Evolutionary conservation across 2,329 filamentous ascomycete genomes (phyloP).

Genomic region (Coleophoma crateriformis): DNA sequence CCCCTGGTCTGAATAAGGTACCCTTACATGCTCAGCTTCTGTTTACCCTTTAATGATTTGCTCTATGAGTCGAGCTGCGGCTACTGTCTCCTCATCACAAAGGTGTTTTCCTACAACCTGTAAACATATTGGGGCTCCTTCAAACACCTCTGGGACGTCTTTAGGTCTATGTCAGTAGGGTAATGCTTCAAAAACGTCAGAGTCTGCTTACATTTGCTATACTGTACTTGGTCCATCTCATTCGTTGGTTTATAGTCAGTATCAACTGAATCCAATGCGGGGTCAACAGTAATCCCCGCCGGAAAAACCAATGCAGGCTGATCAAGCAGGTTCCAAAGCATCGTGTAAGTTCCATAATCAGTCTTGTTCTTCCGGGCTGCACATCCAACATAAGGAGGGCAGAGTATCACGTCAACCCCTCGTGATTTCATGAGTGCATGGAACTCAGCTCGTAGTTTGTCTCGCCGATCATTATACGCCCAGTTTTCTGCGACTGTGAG

Average conservation of each 20-base stretch:
- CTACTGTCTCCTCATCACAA: conserved; percentile 36
- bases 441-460: conserved; percentile 5
- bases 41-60: no score
- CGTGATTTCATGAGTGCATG: conserved; percentile 14
- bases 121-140: conserved; percentile 40
- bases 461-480: conserved; percentile 9
- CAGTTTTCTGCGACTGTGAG: conserved; percentile 6
- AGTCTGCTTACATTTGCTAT: conserved; percentile 37
- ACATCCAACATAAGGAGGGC: conserved; percentile 29
- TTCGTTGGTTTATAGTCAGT: conserved; percentile 29
- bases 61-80: conserved; percentile 5
- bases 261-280: conserved; percentile 38
- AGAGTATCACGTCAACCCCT: conserved; percentile 33
- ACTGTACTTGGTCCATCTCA: conserved; percentile 33
- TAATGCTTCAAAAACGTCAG: no score
- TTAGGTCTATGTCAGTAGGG: not conserved
- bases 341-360: conserved; percentile 17
- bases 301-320: conserved; percentile 50
- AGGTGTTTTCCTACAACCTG: conserved; percentile 43
- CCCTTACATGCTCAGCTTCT: no score
- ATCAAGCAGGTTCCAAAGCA: conserved; percentile 44
- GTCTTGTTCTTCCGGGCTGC: not conserved
- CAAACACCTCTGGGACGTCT: conserved; percentile 42
- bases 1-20: no score
- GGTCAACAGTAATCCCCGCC: conserved; percentile 44